A percentile compares a stretch with the other conserved stretches of the same genome.
These are phyloP conservation scores for Globisporangium heterothallicum DNA, from an alignment of 352 stramenopile species.

Conservation along the genomic window DNA sequence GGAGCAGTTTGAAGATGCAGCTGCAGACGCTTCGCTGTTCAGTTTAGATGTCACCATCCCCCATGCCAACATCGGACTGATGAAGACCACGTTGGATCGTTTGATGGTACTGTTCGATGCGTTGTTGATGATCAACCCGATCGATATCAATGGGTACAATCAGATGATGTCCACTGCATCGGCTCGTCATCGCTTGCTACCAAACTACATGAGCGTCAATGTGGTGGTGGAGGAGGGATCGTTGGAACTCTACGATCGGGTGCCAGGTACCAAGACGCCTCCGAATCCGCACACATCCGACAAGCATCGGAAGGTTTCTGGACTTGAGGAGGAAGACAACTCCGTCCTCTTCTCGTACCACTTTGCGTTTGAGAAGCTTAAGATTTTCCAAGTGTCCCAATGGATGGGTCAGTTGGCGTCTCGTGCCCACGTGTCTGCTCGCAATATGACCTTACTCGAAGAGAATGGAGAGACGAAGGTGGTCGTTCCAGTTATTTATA, in stretches of 20 bases:
- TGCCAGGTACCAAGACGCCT: constrained; percentile 14
- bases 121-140: constrained; percentile 82
- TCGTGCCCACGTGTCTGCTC: constrained; percentile 58
- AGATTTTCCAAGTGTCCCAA: constrained; percentile 83
- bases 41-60: constrained; percentile 58
- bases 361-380: constrained; percentile 68
- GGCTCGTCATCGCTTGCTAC: constrained; percentile 49
- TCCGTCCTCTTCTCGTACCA: constrained; percentile 57
- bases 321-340: not conserved
- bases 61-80: constrained; percentile 44
- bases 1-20: constrained; percentile 54
- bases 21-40: constrained; percentile 46
- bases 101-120: constrained; percentile 84
- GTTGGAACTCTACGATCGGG: constrained; percentile 52
- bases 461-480: constrained; percentile 39
- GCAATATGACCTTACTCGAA: constrained; percentile 75
- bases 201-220: constrained; percentile 75
- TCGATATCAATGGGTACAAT: constrained; percentile 80
- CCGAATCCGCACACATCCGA: not conserved
- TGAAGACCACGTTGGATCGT: constrained; percentile 64
- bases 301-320: constrained; percentile 2
- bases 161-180: constrained; percentile 50
- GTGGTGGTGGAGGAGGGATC: constrained; percentile 57
- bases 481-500: constrained; percentile 69
- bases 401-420: constrained; percentile 83